phyloP scores from a whole-genome alignment of 768 basidiomycete genomes.

The Leccinum subgranulosum region DNA sequence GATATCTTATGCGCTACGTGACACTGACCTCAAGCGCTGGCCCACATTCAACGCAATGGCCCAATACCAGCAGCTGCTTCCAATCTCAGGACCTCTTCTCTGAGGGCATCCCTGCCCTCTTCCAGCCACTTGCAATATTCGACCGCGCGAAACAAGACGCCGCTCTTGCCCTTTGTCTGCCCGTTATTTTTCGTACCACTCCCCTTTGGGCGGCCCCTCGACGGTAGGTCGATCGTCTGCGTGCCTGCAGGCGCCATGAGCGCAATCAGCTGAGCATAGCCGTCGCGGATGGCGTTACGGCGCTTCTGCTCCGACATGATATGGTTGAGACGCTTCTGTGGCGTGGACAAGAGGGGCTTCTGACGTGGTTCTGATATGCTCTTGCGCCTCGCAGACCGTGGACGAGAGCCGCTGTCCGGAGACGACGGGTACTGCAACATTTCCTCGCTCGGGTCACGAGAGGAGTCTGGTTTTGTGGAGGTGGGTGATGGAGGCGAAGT shows the following conservation, averaged over 20 bases:
- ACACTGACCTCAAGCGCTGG: conserved; percentile 13
- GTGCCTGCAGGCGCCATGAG: conserved; percentile 79
- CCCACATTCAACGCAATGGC: conserved; percentile 5
- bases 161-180: conserved; percentile 83
- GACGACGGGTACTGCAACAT: conserved; percentile 5
- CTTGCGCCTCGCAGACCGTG: conserved; percentile 23
- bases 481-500: conserved; percentile 5
- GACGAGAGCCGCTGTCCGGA: conserved; percentile 8
- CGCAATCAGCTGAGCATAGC: conserved; percentile 81
- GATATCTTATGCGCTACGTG: not conserved
- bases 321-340: conserved; percentile 88
- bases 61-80: conserved; percentile 64
- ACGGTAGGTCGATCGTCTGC: conserved; percentile 69
- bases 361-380: conserved; percentile 23
- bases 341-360: conserved; percentile 73
- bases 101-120: conserved; percentile 69
- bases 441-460: conserved; percentile 10
- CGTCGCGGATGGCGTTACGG: conserved; percentile 86
- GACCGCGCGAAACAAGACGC: conserved; percentile 81
- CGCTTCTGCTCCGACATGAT: conserved; percentile 95
- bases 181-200: conserved; percentile 64
- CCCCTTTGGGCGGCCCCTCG: conserved; percentile 77
- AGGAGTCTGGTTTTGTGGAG: conserved; percentile 3
- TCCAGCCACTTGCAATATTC: conserved; percentile 88
- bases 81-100: conserved; percentile 61